Percentiles rank a stretch among this genome's conserved stretches.
Conservation (phyloP, 805 yeast species). For the Priceomyces carsonii region DNA sequence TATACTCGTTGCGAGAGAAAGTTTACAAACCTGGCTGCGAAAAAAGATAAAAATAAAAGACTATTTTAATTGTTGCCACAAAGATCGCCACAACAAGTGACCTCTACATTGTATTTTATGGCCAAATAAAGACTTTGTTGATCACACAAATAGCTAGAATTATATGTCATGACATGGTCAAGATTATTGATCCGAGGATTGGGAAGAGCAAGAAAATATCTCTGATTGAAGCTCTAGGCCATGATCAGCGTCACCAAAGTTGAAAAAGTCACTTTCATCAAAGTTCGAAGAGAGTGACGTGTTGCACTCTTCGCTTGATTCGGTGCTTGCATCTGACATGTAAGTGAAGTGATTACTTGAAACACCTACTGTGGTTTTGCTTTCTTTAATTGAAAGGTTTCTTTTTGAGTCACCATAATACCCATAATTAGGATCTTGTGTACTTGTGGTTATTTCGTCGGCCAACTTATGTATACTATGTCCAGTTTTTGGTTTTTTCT, state of each 20-base stretch:
- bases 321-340: constrained; percentile 2
- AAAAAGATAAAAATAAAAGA: neutral
- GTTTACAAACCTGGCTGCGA: constrained; percentile 5
- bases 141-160: too few species aligned
- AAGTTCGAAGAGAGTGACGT: constrained; percentile 1
- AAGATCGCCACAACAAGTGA: neutral
- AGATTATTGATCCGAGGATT: neutral
- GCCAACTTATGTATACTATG: too few species aligned
- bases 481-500: too few species aligned
- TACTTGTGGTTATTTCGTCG: too few species aligned
- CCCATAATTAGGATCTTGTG: too few species aligned
- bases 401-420: too few species aligned
- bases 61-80: constrained; percentile 1
- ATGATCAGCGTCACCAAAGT: constrained; percentile 1
- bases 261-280: constrained; percentile 5
- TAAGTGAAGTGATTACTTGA: constrained; percentile 11
- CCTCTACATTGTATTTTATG: too few species aligned
- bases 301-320: neutral
- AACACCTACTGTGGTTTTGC: neutral
- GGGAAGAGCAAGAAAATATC: constrained; percentile 1
- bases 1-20: too few species aligned
- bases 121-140: too few species aligned
- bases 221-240: neutral
- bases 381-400: too few species aligned
- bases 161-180: too few species aligned